Evolutionary conservation across 2,329 filamentous ascomycete genomes (phyloP).

Genomic region (Sclerotinia sclerotiorum): DNA sequence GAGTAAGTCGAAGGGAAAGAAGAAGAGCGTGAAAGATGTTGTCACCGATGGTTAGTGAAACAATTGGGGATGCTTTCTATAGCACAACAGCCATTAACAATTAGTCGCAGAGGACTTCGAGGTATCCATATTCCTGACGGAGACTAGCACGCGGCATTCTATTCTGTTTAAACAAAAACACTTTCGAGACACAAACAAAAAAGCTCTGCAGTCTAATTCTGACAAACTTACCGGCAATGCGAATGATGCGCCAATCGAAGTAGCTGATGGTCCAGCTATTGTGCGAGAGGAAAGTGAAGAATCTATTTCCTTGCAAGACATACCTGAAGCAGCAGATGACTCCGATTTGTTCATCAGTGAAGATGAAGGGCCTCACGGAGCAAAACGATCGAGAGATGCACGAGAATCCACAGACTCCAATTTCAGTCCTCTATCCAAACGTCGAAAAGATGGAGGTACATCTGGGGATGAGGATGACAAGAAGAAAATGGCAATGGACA

Average conservation of each 20-base stretch:
- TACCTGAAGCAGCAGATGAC: slow-evolving; percentile 33
- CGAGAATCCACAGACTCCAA: slow-evolving; percentile 32
- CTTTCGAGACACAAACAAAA: slow-evolving; percentile 60
- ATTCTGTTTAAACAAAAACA: slow-evolving; percentile 83
- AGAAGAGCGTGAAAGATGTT: slow-evolving; percentile 77
- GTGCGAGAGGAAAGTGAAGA: slow-evolving; percentile 36
- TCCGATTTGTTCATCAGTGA: slow-evolving; percentile 42
- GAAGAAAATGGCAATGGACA: slow-evolving; percentile 85
- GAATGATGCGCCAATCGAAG: slow-evolving; percentile 49
- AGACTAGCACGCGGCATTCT: slow-evolving; percentile 80
- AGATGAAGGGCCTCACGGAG: slow-evolving; percentile 36
- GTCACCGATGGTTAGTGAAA: slow-evolving; percentile 65
- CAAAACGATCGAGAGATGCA: slow-evolving; percentile 38
- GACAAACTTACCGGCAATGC: slow-evolving; percentile 58
- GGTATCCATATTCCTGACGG: slow-evolving; percentile 88
- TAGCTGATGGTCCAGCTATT: slow-evolving; percentile 38
- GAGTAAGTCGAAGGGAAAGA: slow-evolving; percentile 56
- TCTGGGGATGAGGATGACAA: slow-evolving; percentile 63
- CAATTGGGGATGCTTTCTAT: neutral
- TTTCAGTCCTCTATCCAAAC: slow-evolving; percentile 45
- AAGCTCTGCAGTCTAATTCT: slow-evolving; percentile 53
- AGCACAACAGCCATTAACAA: slow-evolving; percentile 27
- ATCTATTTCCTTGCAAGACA: slow-evolving; percentile 30
- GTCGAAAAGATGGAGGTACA: slow-evolving; percentile 44
- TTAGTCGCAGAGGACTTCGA: slow-evolving; percentile 78